Base-by-base conservation (phyloP, 305 asterid species). In the Fraxinus baroniana region DNA sequence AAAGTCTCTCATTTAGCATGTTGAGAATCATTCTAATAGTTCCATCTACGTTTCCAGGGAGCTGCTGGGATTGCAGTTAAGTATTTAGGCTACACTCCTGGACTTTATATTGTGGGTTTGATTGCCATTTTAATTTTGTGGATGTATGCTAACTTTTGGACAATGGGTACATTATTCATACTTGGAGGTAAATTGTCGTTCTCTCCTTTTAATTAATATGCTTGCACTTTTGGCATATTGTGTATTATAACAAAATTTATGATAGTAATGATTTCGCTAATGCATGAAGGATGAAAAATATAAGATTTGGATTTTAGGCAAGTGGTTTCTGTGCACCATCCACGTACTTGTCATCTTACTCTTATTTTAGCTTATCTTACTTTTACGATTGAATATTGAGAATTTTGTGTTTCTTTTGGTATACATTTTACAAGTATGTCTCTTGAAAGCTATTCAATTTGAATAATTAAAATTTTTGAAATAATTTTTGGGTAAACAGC, bases 91-190 rank as follows among this genome's bases (percentile, higher is more conserved):
- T 93, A 89, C 90, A 95, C 98, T 85, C 98, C 99, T 82, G 99
- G 99, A 83, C 91, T 97, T 83, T 95, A 92, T 86, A 97, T 97
- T 73, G 98, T 97, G 79, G 99, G 99, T 85, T 89, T 95, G 84
- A 90, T 92, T 86, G 92, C 92, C 83, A 97, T 97, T 90, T 85
- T 95, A 74, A 86, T 91, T 85, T 90, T 97, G 80, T 97, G 99
- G 99, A 95, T 93, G 97, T 97, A 92, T 88, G 98, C 98, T 68
- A 93, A 97, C 95, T 92, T 97, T 89, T 97, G 99, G 99, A 95
- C 94, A 78, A 91, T 97, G 26, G 97, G 98, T 78, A 85, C 97
- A 89, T 86, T 97, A 91, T 93, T 95, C 89, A 89, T 97, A 81
- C 94, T 97, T 84, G 99, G 99, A 86, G 99, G 99, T 96, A 94